These are phyloP conservation scores for Quaeritorhiza haematococci DNA, from an alignment of 371 early-diverging fungal genomes.

Conservation along the genomic window DNA sequence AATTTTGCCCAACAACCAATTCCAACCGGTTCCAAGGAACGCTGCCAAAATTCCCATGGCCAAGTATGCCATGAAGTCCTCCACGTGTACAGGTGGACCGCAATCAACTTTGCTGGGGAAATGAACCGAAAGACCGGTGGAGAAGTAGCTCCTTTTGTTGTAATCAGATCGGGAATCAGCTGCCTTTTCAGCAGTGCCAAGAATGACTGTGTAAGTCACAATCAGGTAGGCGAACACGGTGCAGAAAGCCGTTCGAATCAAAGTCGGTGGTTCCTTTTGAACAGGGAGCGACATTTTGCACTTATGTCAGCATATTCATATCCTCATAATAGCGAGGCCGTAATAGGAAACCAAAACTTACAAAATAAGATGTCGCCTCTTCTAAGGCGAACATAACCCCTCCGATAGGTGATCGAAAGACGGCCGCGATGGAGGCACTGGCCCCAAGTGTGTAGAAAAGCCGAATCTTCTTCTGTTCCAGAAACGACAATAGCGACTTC, in stretches of 20 bases:
- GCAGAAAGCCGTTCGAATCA: constrained; percentile 17
- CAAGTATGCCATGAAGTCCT: constrained; percentile 15
- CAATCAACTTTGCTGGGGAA: constrained; percentile 6
- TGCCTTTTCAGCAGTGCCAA: too few relatives aligned
- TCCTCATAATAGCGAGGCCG: too few relatives aligned
- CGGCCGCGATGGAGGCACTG: constrained; percentile 25
- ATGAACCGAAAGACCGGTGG: too few relatives aligned
- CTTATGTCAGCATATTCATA: background rate
- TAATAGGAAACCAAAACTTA: background rate
- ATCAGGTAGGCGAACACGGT: constrained; percentile 21
- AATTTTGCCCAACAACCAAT: constrained; percentile 10
- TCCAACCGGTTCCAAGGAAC: constrained; percentile 14
- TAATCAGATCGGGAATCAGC: too few relatives aligned
- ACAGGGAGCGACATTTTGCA: too few relatives aligned
- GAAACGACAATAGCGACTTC: constrained; percentile 16
- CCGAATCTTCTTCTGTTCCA: constrained; percentile 18
- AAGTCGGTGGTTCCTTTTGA: constrained; percentile 22
- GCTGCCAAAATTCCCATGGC: constrained; percentile 18
- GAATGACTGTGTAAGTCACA: constrained; percentile 4
- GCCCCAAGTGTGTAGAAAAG: constrained; percentile 31
- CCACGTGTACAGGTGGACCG: background rate
- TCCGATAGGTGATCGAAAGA: constrained; percentile 30
- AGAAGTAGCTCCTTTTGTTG: too few relatives aligned
- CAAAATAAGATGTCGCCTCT: constrained; percentile 29
- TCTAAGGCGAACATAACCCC: constrained; percentile 34